phyloP scores from a whole-genome alignment of 768 basidiomycete species.

The Hydnomerulius pinastri region DNA sequence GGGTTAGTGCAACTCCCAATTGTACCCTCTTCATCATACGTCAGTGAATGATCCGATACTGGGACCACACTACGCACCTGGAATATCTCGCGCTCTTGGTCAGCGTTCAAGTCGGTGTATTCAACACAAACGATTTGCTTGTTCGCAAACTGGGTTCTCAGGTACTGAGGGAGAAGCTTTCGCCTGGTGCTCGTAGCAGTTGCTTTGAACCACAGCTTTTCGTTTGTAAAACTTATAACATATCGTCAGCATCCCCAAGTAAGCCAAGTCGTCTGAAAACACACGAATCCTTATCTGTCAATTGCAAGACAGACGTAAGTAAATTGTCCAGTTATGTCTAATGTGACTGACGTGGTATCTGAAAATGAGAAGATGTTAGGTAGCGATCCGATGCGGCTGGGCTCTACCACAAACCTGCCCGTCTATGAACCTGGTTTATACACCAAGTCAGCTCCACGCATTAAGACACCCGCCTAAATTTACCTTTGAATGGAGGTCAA shows the following conservation, averaged over 20 bases:
- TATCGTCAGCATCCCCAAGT: neutral
- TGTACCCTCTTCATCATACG: constrained; percentile 45
- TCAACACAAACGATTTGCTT: constrained; percentile 56
- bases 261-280: constrained; percentile 8
- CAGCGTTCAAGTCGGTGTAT: constrained; percentile 47
- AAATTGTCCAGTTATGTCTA: neutral
- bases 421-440: constrained; percentile 48
- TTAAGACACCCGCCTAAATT: constrained; percentile 1
- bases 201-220: constrained; percentile 41
- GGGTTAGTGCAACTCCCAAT: constrained; percentile 49
- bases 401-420: constrained; percentile 47
- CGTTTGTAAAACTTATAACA: constrained; percentile 28
- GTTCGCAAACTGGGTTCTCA: constrained; percentile 40
- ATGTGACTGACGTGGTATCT: constrained; percentile 46
- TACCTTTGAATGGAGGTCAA: constrained; percentile 66
- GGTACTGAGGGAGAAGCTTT: constrained; percentile 35
- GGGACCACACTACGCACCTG: constrained; percentile 36
- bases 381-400: neutral
- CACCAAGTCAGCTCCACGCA: neutral
- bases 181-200: constrained; percentile 17
- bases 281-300: constrained; percentile 43
- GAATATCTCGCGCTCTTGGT: constrained; percentile 70
- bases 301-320: constrained; percentile 5
- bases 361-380: constrained; percentile 11
- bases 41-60: neutral